phyloP scores from a whole-genome alignment of 768 basidiomycete genomes.

The Chalciporus sphaerocephalus region DNA sequence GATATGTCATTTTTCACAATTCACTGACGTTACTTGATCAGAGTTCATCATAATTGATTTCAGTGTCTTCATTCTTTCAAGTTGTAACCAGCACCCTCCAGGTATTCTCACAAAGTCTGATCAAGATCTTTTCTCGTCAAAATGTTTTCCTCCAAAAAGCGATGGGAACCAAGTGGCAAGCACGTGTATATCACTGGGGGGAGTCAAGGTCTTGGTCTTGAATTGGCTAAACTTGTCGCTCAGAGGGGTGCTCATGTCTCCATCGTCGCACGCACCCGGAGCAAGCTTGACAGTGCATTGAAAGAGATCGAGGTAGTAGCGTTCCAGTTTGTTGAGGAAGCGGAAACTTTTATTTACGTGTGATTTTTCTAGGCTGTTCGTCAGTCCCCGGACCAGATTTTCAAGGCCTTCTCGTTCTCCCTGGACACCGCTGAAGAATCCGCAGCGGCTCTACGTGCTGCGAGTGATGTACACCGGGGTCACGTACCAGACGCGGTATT shows the following conservation, averaged over 20 bases:
- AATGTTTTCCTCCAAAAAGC: conserved; percentile 15
- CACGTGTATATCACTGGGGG: conserved; percentile 81
- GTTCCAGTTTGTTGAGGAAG: conserved; percentile 9
- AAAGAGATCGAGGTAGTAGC: conserved; percentile 53
- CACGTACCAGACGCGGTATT: conserved; percentile 68
- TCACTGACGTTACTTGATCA: too few species aligned
- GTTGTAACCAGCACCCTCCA: too few species aligned
- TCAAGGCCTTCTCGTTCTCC: conserved; percentile 62
- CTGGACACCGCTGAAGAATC: conserved; percentile 49
- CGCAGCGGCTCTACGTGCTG: conserved; percentile 53
- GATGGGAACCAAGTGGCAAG: conserved; percentile 48
- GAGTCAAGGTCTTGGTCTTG: conserved; percentile 68
- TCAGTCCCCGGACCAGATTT: conserved; percentile 48
- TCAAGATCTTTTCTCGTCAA: too few species aligned
- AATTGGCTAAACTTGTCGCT: conserved; percentile 58
- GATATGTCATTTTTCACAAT: too few species aligned
- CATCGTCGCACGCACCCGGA: conserved; percentile 69
- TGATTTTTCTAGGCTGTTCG: conserved; percentile 30
- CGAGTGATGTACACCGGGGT: conserved; percentile 48
- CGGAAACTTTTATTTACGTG: neutral
- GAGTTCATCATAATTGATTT: too few species aligned
- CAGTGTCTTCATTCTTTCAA: too few species aligned
- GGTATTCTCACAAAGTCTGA: too few species aligned
- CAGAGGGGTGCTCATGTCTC: conserved; percentile 70
- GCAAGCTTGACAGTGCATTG: conserved; percentile 23